These are phyloP conservation scores for Datisca glomerata DNA, from an alignment of 306 rosid species.

Conservation along the genomic window DNA sequence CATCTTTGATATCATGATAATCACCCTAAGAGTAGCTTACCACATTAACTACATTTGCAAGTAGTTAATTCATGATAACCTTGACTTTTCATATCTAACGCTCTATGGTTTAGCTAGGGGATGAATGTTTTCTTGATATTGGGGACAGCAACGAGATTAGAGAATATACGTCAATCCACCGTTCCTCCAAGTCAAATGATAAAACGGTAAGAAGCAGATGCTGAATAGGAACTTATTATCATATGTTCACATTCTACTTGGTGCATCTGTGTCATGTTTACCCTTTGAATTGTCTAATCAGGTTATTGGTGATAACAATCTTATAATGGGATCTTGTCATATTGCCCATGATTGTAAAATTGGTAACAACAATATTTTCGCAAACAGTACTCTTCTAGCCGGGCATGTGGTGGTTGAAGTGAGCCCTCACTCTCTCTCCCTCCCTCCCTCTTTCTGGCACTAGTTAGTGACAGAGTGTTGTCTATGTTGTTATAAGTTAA, in stretches of 20 bases:
- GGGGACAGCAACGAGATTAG: conserved; percentile 84
- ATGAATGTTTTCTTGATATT: conserved; percentile 74
- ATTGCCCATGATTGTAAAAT: conserved; percentile 95
- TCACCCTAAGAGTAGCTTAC: too few species aligned
- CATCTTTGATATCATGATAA: conserved; percentile 4
- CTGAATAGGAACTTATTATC: background rate
- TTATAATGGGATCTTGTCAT: conserved; percentile 95
- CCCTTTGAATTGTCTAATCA: conserved; percentile 20
- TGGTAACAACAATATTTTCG: conserved; percentile 68
- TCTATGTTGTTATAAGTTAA: conserved; percentile 3
- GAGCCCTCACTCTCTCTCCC: conserved; percentile 19
- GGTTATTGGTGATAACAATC: conserved; percentile 81
- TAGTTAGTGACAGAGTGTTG: background rate
- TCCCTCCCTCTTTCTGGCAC: background rate
- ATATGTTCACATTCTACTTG: background rate
- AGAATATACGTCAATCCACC: conserved; percentile 73
- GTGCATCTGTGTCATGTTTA: background rate
- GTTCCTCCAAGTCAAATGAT: conserved; percentile 75
- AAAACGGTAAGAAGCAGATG: conserved; percentile 43
- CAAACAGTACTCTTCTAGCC: conserved; percentile 78
- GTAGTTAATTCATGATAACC: too few species aligned
- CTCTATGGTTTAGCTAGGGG: conserved; percentile 49
- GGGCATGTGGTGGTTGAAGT: conserved; percentile 91
- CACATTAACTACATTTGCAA: too few species aligned
- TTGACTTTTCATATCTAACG: too few species aligned